Percentiles rank a stretch among this genome's conserved stretches.
These are phyloP conservation scores for Calonectria leucothoes DNA, from an alignment of 2,329 filamentous ascomycete genomes.

Conservation along the genomic window DNA sequence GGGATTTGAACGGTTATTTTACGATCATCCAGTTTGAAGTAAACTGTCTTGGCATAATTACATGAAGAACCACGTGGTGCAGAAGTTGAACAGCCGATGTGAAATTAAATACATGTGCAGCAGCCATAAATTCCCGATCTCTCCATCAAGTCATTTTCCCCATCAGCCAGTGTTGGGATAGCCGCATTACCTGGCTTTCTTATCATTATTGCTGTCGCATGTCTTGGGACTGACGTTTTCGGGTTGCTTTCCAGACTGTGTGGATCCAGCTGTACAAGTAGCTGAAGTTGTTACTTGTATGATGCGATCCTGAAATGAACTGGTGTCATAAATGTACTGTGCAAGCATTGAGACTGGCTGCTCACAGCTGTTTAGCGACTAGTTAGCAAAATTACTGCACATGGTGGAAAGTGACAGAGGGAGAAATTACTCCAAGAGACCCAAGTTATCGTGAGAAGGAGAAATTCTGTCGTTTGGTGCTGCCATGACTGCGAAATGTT, in stretches of 20 bases:
- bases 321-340: not conserved
- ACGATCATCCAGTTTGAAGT: too few relatives aligned
- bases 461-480: not conserved
- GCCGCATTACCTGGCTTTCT: not conserved
- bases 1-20: too few relatives aligned
- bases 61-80: too few relatives aligned
- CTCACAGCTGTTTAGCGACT: not conserved
- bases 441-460: not conserved
- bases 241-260: not conserved
- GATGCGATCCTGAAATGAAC: not conserved
- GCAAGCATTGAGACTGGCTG: not conserved
- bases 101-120: too few relatives aligned
- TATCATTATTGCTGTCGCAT: rapidly evolving
- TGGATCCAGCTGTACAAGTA: not conserved
- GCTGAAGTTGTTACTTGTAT: not conserved
- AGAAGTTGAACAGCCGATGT: too few relatives aligned
- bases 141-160: not conserved
- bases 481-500: not conserved
- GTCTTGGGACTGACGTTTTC: not conserved
- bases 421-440: not conserved
- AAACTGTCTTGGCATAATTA: too few relatives aligned
- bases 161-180: not conserved
- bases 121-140: not conserved
- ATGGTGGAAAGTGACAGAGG: not conserved
- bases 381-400: not conserved